A percentile compares a stretch with the other conserved stretches of the same genome.
Conservation (phyloP, 2,329 filamentous ascomycete species). For the Exophiala oligosperma region DNA sequence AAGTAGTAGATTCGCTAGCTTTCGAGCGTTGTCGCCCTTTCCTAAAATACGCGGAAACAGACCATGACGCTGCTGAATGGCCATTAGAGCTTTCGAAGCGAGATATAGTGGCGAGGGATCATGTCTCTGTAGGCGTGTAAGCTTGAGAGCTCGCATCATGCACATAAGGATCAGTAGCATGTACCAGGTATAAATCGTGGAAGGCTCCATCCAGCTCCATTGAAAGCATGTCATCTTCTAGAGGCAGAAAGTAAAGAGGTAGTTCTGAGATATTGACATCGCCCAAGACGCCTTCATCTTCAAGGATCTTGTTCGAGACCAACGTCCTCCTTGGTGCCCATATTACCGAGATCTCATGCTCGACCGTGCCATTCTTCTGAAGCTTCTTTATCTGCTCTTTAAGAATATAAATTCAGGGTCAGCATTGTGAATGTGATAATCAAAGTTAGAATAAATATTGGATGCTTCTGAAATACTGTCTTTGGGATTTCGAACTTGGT, state of each 20-base stretch:
- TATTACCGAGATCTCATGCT: slow-evolving; percentile 95
- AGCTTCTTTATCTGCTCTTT: slow-evolving; percentile 87
- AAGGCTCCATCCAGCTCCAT: slow-evolving; percentile 88
- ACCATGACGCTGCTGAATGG: slow-evolving; percentile 85
- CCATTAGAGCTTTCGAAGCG: slow-evolving; percentile 89
- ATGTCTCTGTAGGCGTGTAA: slow-evolving; percentile 58
- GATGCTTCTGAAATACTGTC: slow-evolving; percentile 36
- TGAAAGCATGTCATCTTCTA: slow-evolving; percentile 89
- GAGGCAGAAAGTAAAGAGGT: slow-evolving; percentile 82
- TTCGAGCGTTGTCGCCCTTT: slow-evolving; percentile 92
- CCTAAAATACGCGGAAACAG: slow-evolving; percentile 93
- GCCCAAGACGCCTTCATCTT: slow-evolving; percentile 89
- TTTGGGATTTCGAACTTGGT: neutral
- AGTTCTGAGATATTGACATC: slow-evolving; percentile 88
- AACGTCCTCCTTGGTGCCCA: slow-evolving; percentile 92
- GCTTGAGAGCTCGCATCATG: neutral
- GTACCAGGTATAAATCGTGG: slow-evolving; percentile 76
- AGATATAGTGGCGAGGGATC: slow-evolving; percentile 90
- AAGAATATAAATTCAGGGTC: slow-evolving; percentile 44
- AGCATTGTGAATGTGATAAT: slow-evolving; percentile 43
- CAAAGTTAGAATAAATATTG: too few species aligned
- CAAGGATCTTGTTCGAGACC: slow-evolving; percentile 85
- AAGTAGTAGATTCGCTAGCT: slow-evolving; percentile 79
- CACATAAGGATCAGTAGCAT: slow-evolving; percentile 22
- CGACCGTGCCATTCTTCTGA: slow-evolving; percentile 80